Evolutionary conservation across 805 yeast genomes (phyloP).

Genomic region (Starmera quercuum): DNA sequence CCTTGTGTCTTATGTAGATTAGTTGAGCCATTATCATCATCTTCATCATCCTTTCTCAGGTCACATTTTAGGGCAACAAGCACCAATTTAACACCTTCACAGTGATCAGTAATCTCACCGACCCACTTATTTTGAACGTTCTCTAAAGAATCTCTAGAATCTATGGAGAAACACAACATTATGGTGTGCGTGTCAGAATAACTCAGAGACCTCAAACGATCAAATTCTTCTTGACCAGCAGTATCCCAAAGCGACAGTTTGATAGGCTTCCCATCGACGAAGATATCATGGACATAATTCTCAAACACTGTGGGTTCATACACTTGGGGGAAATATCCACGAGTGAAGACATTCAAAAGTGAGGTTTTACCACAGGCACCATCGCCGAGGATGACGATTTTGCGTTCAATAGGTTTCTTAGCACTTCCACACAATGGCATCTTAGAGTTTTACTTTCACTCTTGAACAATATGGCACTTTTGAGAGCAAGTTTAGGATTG

Average conservation of each 20-base stretch:
- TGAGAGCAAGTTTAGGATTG: too few relatives aligned
- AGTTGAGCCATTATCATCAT: constrained; percentile 24
- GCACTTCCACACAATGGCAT: constrained; percentile 40
- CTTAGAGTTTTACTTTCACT: too few relatives aligned
- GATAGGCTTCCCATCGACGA: constrained; percentile 88
- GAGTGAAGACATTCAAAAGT: constrained; percentile 85
- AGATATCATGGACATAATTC: constrained; percentile 94
- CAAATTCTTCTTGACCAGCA: constrained; percentile 98
- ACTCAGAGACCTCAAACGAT: constrained; percentile 82
- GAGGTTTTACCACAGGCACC: constrained; percentile 99
- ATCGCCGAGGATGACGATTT: constrained; percentile 91
- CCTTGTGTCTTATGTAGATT: constrained; percentile 17
- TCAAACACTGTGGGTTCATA: constrained; percentile 98
- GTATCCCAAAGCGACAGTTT: constrained; percentile 96
- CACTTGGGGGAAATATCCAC: constrained; percentile 97
- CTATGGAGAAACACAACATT: constrained; percentile 93
- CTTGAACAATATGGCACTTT: too few relatives aligned
- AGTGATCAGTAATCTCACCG: constrained; percentile 92
- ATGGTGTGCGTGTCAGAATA: constrained; percentile 96
- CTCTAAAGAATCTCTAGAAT: constrained; percentile 87
- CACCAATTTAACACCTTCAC: constrained; percentile 92
- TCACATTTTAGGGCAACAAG: constrained; percentile 94
- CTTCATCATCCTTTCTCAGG: constrained; percentile 58
- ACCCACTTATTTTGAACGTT: constrained; percentile 96
- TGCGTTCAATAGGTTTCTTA: constrained; percentile 67